Evolutionary conservation across 306 rosid genomes (phyloP), one percentile per base, ranked within the genome.

Genomic region (Dalbergia cochinchinensis): DNA sequence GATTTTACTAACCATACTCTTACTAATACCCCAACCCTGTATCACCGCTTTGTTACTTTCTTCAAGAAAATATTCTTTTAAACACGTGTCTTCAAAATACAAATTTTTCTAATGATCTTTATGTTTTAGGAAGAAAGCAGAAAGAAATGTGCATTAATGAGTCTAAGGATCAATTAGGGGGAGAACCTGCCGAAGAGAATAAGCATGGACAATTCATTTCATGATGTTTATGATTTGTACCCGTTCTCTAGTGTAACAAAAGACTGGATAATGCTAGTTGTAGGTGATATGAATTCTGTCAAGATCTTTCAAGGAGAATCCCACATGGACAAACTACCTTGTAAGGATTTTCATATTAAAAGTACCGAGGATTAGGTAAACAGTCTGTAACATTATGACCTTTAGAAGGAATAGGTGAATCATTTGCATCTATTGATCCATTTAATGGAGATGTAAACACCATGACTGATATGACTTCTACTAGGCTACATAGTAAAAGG

Each of bases 341-440:
- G 79, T 74, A 73, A 74, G 71, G 91, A 92, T 73, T 91, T 85
- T 81, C 88, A 83, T 86, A 58, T 87, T 12, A 92, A 91, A 88
- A 90, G 97, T 16, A 90, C 90, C 42, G 90, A 88, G 84, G 97
- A 94, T 74, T 94, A 97, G 99, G 95, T 94, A 18, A 87, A 53
- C 14, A 93, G 78, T 85, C 89, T 94, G 85, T 91, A 85, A 79
- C 71, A 83, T 66, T 85, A 89, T 86, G 85, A 77, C 91, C 77
- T 3, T n/a, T 62, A 53, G 94, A 92, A 71, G 91, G 87, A 84
- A 71, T 83, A 47, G 69, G 55, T 83, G 92, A 90, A 18, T 78
- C 75, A 20, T 69, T 78, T 18, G 82, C 87, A 51, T 79, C 77
- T 57, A 35, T 47, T 66, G 80, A 84, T 76, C 91, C 82, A 39